Evolutionary conservation across 345 rosid genomes (phyloP).

Genomic region (Litchi chinensis): DNA sequence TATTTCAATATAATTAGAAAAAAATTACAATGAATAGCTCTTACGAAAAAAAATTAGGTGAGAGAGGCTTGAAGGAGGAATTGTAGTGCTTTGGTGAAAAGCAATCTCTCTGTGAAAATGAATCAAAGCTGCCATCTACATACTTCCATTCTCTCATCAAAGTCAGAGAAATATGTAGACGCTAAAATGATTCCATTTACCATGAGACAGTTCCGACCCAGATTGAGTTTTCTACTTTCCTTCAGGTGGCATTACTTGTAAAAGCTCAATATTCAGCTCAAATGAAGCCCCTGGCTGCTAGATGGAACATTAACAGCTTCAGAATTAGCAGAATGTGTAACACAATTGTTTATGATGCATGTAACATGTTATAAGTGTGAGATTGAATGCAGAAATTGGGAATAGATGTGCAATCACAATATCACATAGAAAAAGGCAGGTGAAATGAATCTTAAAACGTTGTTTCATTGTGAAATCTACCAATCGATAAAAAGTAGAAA

Average conservation of each 20-base stretch:
- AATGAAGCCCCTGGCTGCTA: constrained; percentile 82
- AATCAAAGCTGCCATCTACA: background rate
- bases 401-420: too few species aligned
- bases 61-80: background rate
- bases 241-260: constrained; percentile 53
- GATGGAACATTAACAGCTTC: background rate
- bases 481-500: too few species aligned
- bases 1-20: background rate
- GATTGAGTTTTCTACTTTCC: constrained; percentile 33
- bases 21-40: background rate
- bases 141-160: too few species aligned
- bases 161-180: background rate
- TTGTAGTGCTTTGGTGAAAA: background rate
- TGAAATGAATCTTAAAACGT: too few species aligned
- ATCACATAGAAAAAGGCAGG: too few species aligned
- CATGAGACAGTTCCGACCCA: background rate
- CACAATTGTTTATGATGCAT: too few species aligned
- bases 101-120: background rate
- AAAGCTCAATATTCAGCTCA: constrained; percentile 83
- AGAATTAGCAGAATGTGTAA: background rate
- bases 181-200: background rate
- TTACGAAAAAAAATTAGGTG: background rate
- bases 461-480: background rate
- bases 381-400: too few species aligned
- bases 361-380: too few species aligned